Evolutionary conservation across 2,329 filamentous ascomycete genomes (phyloP).

Genomic region (Aspergillus viridinutans): DNA sequence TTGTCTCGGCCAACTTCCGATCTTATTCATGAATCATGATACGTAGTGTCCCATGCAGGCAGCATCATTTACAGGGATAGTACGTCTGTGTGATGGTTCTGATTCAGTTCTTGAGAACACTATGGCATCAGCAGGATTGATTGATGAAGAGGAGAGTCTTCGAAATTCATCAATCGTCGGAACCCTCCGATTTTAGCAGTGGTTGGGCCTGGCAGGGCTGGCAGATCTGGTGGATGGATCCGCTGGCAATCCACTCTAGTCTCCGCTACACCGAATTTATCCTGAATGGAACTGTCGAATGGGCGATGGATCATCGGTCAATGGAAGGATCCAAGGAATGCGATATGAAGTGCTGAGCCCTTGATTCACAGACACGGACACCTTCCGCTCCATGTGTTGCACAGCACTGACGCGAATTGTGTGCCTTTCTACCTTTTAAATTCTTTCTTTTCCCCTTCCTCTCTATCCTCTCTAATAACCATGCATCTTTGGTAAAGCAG

Average conservation of each 20-base stretch:
- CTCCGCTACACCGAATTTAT: not conserved
- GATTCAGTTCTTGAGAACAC: too few species aligned
- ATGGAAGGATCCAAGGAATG: not conserved
- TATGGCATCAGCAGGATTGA: not conserved
- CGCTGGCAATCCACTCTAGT: not conserved
- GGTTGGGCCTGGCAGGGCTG: not conserved
- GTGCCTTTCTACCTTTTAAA: not conserved
- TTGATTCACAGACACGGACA: conserved; percentile 10
- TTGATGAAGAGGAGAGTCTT: not conserved
- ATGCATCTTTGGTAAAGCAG: conserved; percentile 7
- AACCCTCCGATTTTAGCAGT: not conserved
- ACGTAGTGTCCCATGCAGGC: too few species aligned
- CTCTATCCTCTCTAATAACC: not conserved
- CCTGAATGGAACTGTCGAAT: not conserved
- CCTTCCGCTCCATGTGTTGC: conserved; percentile 13
- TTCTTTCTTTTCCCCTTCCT: not conserved
- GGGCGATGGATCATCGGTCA: not conserved
- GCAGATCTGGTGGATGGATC: not conserved
- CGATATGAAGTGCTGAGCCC: not conserved
- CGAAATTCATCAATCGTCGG: too few species aligned
- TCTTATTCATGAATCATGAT: too few species aligned
- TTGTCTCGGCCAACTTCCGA: conserved; percentile 26
- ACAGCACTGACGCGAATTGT: not conserved
- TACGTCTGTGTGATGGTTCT: not conserved
- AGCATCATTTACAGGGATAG: not conserved